Conservation (phyloP, 495 filamentous ascomycete species). For the Penicillium soppii region DNA sequence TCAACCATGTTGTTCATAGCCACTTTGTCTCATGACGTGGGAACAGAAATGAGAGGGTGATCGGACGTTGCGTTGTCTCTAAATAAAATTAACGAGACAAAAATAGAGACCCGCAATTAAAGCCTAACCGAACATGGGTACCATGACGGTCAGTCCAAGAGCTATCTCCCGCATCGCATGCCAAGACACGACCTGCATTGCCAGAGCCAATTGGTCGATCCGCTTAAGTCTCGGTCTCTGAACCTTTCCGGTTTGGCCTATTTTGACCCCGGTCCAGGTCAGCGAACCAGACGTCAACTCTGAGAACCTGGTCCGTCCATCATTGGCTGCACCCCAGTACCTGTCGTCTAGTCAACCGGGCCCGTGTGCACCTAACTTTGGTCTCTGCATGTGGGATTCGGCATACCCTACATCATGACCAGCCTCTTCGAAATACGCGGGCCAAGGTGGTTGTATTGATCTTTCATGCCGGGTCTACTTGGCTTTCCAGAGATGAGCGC, state of each 20-base stretch:
- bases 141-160: conserved; percentile 7
- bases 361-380: conserved; percentile 11
- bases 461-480: conserved; percentile 9
- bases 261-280: neutral
- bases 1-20: neutral
- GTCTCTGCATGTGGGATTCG: conserved; percentile 9
- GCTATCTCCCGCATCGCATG: conserved; percentile 13
- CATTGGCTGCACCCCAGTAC: conserved; percentile 15
- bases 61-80: neutral
- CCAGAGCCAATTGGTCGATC: conserved; percentile 7
- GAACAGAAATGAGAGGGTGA: neutral
- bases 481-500: conserved; percentile 8
- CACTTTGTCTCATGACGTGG: conserved; percentile 6
- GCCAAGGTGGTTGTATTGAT: conserved; percentile 2
- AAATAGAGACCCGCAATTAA: neutral
- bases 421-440: conserved; percentile 10
- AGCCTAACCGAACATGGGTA: neutral
- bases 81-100: neutral
- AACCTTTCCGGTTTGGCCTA: conserved; percentile 12
- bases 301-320: neutral
- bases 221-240: conserved; percentile 7
- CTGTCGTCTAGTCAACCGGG: conserved; percentile 21
- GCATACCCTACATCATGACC: conserved; percentile 12
- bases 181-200: conserved; percentile 16
- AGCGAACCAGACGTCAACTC: conserved; percentile 7